Conservation (phyloP, 2,329 filamentous ascomycete species). For the Claviceps citrina region DNA sequence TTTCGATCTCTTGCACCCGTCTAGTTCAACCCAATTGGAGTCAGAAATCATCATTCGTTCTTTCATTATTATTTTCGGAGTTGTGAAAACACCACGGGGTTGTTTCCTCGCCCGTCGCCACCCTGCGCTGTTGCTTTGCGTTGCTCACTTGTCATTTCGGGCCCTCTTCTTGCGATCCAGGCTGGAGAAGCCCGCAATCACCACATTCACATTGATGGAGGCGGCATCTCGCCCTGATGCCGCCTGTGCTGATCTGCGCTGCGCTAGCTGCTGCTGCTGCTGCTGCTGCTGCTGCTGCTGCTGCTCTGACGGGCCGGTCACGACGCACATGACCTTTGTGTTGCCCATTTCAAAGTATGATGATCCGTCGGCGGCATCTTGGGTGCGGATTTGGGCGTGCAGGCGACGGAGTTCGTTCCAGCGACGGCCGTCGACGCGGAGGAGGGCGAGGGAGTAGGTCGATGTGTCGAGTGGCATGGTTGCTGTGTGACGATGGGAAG, state of each 20-base stretch:
- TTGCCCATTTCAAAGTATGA: constrained; percentile 95
- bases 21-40: no score
- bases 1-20: constrained; percentile 64
- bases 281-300: constrained; percentile 48
- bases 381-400: constrained; percentile 78
- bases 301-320: constrained; percentile 68
- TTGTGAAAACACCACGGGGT: no score
- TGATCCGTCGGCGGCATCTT: constrained; percentile 82
- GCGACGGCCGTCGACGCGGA: constrained; percentile 68
- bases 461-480: constrained; percentile 88
- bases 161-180: constrained; percentile 68
- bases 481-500: no score
- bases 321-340: constrained; percentile 88
- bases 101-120: neutral
- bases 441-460: constrained; percentile 72
- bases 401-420: constrained; percentile 95
- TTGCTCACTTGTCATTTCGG: constrained; percentile 58
- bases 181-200: constrained; percentile 74
- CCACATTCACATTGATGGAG: constrained; percentile 65
- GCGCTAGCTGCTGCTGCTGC: no score
- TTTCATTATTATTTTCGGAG: neutral
- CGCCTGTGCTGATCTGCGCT: constrained; percentile 23
- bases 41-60: no score
- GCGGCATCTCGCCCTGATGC: constrained; percentile 29
- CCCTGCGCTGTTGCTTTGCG: neutral